Evolutionary conservation across 257 asterid species (phyloP).

Genomic region (Coffea canephora): DNA sequence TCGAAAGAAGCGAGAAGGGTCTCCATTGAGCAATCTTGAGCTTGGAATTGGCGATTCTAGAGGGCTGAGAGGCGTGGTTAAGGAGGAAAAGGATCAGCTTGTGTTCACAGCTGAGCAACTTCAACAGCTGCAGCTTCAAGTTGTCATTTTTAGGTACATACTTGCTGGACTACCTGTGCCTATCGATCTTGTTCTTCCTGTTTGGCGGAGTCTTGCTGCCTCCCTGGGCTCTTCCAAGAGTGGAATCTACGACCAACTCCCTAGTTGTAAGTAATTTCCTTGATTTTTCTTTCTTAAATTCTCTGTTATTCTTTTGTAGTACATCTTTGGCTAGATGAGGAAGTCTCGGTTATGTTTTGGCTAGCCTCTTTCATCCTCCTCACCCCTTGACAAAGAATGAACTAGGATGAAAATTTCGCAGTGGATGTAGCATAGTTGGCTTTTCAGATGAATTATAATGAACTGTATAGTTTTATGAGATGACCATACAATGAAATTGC

Average conservation of each 20-base stretch:
- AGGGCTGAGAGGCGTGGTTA: constrained; percentile 7
- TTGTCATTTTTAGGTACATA: constrained; percentile 34
- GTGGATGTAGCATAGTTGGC: background rate
- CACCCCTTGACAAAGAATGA: background rate
- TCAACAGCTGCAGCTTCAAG: constrained; percentile 40
- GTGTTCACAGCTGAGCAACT: constrained; percentile 41
- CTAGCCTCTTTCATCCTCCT: background rate
- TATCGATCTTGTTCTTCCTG: constrained; percentile 36
- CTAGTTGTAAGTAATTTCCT: constrained; percentile 42
- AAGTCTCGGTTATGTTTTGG: background rate
- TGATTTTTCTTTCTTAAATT: background rate
- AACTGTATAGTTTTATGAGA: too few species aligned
- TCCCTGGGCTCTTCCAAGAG: constrained; percentile 28
- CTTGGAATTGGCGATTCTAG: constrained; percentile 44
- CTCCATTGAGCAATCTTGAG: constrained; percentile 28
- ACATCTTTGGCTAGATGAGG: background rate
- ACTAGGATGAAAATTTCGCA: background rate
- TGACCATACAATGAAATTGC: background rate
- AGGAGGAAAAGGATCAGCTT: constrained; percentile 25
- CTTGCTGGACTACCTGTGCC: constrained; percentile 40
- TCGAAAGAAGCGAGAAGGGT: constrained; percentile 17
- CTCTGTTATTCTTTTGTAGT: background rate
- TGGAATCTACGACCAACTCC: constrained; percentile 26
- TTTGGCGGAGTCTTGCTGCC: constrained; percentile 38
- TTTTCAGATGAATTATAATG: background rate